A percentile compares a stretch with the other conserved stretches of the same genome.
These are phyloP conservation scores for Schizophyllum commune DNA, from an alignment of 1,284 basidiomycete genomes.

Conservation along the genomic window DNA sequence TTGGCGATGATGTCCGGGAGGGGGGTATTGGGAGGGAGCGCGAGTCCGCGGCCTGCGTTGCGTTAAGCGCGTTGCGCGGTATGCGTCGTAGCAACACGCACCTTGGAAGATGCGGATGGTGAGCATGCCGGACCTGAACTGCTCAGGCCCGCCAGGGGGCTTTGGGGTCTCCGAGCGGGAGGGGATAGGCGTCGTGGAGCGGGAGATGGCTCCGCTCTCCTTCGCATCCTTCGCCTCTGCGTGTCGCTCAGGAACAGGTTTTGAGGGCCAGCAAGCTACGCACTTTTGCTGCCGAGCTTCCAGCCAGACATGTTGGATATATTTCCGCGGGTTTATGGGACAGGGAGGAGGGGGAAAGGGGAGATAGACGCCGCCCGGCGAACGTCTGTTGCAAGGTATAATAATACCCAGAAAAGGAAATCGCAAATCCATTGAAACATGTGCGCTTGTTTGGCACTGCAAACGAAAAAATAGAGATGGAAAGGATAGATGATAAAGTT, in stretches of 20 bases:
- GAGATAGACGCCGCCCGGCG: background rate
- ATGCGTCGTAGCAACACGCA: constrained; percentile 13
- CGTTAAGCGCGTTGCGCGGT: constrained; percentile 2
- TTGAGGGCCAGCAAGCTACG: constrained; percentile 8
- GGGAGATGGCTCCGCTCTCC: constrained; percentile 58
- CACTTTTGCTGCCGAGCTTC: constrained; percentile 31
- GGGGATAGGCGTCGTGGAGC: constrained; percentile 68
- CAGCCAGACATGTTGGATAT: constrained; percentile 16
- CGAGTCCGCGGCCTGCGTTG: constrained; percentile 58
- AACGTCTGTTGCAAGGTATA: background rate
- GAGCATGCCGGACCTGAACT: constrained; percentile 76
- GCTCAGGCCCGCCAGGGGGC: constrained; percentile 45
- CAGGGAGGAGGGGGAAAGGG: constrained; percentile 4
- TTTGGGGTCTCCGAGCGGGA: constrained; percentile 67
- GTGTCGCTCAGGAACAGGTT: background rate
- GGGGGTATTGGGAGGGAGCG: constrained; percentile 64
- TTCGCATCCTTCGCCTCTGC: constrained; percentile 59
- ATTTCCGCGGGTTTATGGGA: background rate
- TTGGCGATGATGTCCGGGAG: constrained; percentile 84
- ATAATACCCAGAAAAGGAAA: background rate
- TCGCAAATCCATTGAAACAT: background rate
- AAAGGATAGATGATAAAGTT: too few species aligned
- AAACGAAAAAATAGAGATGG: too few species aligned
- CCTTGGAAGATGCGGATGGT: constrained; percentile 87
- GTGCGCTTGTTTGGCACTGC: too few species aligned